phyloP scores from a whole-genome alignment of 345 rosid species.

The Hirschfeldia incana region DNA sequence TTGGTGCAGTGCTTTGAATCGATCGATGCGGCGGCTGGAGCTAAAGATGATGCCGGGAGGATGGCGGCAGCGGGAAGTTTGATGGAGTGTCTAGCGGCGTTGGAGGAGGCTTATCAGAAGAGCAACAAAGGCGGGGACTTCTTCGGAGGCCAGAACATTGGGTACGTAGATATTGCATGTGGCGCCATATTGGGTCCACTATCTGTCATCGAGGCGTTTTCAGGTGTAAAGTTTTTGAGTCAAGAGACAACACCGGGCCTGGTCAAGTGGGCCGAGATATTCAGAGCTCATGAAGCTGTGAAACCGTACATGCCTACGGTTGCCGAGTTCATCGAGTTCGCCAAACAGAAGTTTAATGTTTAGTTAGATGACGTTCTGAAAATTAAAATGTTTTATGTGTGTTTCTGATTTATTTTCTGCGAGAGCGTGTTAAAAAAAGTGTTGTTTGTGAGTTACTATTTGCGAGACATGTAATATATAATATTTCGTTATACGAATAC shows the following conservation, averaged over 20 bases:
- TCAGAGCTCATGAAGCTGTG: constrained; percentile 59
- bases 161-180: not conserved
- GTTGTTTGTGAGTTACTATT: not conserved
- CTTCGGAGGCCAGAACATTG: not conserved
- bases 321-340: constrained; percentile 45
- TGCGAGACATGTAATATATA: not conserved
- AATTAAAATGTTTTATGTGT: not conserved
- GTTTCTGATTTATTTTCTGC: not conserved
- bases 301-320: constrained; percentile 63
- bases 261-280: constrained; percentile 52
- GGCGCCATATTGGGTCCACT: not conserved
- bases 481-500: not conserved
- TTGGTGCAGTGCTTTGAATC: constrained; percentile 52
- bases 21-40: constrained; percentile 30
- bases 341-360: constrained; percentile 32
- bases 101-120: constrained; percentile 57
- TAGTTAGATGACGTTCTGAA: not conserved
- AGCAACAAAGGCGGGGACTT: constrained; percentile 60
- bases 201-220: not conserved
- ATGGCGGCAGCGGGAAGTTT: constrained; percentile 36
- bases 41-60: constrained; percentile 46
- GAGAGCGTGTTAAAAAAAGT: not conserved
- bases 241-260: constrained; percentile 51
- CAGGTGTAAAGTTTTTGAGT: not conserved
- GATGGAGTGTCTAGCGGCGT: constrained; percentile 38